Evolutionary conservation across 2,329 filamentous ascomycete species (phyloP).

Genomic region (Diaporthe velutina): DNA sequence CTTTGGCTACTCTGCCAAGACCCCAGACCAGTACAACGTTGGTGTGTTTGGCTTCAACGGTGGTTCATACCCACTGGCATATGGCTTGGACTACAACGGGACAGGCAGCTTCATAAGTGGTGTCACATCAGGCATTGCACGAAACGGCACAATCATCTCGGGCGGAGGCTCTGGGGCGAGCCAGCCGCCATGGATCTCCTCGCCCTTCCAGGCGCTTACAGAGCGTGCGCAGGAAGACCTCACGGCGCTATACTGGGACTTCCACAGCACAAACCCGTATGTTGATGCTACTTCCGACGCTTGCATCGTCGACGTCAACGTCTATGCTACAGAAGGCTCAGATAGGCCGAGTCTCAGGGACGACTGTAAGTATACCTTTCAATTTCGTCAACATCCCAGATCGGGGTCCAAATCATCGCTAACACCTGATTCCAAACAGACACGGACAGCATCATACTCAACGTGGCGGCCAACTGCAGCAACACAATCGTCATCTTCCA

Average conservation of each 20-base stretch:
- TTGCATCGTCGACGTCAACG: constrained; percentile 76
- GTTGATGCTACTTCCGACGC: constrained; percentile 67
- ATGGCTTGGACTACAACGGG: constrained; percentile 46
- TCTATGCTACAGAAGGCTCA: constrained; percentile 78
- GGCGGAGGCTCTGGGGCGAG: constrained; percentile 60
- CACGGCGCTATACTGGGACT: constrained; percentile 68
- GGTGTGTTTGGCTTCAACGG: constrained; percentile 53
- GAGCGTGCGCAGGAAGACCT: constrained; percentile 63
- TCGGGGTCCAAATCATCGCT: neutral
- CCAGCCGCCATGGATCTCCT: constrained; percentile 59
- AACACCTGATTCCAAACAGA: constrained; percentile 42
- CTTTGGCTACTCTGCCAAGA: constrained; percentile 71
- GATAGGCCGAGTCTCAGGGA: constrained; percentile 74
- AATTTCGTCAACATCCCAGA: neutral
- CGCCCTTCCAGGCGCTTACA: constrained; percentile 65
- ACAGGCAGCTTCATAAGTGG: constrained; percentile 43
- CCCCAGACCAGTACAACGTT: constrained; percentile 58
- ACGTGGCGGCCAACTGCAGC: constrained; percentile 69
- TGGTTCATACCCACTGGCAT: constrained; percentile 54
- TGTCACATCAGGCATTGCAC: constrained; percentile 48
- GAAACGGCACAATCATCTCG: constrained; percentile 58
- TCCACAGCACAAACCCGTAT: constrained; percentile 57
- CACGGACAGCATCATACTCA: constrained; percentile 67
- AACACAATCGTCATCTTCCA: constrained; percentile 77
- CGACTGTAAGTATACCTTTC: constrained; percentile 54